A percentile compares a stretch with the other conserved stretches of the same genome.
phyloP scores from a whole-genome alignment of 805 yeast species.

The Metschnikowia bowlesiae region DNA sequence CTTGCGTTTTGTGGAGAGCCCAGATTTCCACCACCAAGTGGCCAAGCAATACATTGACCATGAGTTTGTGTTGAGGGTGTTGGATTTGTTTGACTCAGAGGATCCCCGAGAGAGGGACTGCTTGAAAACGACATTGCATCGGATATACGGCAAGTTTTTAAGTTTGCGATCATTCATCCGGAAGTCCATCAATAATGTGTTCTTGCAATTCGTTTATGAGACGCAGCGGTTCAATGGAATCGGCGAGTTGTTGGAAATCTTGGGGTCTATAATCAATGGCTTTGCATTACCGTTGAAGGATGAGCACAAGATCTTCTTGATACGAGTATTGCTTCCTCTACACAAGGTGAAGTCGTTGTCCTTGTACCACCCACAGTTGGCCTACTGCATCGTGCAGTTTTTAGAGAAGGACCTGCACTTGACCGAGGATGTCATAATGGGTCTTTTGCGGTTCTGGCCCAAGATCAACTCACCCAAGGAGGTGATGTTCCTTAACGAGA shows the following conservation, averaged over 20 bases:
- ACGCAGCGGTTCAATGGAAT: constrained; percentile 95
- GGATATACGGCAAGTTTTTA: constrained; percentile 93
- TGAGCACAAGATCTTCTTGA: constrained; percentile 88
- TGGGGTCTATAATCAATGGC: constrained; percentile 95
- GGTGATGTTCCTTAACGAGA: constrained; percentile 90
- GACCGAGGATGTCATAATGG: constrained; percentile 96
- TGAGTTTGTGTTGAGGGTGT: constrained; percentile 69
- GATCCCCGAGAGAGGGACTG: constrained; percentile 96
- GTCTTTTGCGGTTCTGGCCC: constrained; percentile 93
- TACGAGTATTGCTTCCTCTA: constrained; percentile 82
- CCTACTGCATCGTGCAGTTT: constrained; percentile 95
- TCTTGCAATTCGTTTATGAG: constrained; percentile 89
- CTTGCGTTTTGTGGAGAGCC: constrained; percentile 85
- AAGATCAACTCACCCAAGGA: constrained; percentile 92
- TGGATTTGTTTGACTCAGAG: constrained; percentile 92
- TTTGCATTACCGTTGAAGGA: constrained; percentile 96
- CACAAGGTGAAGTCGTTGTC: constrained; percentile 89
- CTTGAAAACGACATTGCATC: constrained; percentile 87
- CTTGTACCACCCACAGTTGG: constrained; percentile 92
- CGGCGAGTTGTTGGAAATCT: constrained; percentile 88
- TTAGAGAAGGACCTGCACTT: constrained; percentile 87
- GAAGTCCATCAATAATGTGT: constrained; percentile 86
- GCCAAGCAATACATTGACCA: constrained; percentile 96
- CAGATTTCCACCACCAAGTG: constrained; percentile 87
- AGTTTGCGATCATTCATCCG: constrained; percentile 87